These are phyloP conservation scores for Ogataea hybrid DNA, from an alignment of 1,139 yeast species.

Conservation along the genomic window DNA sequence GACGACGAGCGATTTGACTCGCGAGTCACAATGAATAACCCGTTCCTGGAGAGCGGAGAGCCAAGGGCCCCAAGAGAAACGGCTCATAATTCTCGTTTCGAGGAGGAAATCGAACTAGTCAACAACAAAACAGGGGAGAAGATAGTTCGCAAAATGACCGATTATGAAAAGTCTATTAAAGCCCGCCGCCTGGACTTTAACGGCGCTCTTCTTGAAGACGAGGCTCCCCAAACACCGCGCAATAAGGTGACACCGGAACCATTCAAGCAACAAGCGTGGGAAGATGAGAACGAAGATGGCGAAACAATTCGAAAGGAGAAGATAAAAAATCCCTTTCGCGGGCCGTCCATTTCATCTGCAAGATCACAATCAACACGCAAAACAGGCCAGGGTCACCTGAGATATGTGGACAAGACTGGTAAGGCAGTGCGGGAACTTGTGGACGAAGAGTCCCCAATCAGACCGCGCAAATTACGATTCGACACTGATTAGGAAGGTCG, in stretches of 20 bases:
- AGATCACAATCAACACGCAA: background rate
- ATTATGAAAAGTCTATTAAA: conserved; percentile 23
- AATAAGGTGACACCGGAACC: conserved; percentile 15
- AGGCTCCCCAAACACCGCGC: conserved; percentile 17
- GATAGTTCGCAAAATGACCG: conserved; percentile 20
- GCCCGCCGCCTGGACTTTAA: conserved; percentile 23
- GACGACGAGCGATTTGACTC: conserved; percentile 15
- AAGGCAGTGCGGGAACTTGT: conserved; percentile 18
- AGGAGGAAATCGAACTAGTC: conserved; percentile 28
- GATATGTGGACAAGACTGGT: conserved; percentile 27
- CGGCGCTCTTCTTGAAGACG: background rate
- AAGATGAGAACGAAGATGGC: conserved; percentile 10
- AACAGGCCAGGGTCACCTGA: conserved; percentile 14
- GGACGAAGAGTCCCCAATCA: conserved; percentile 23
- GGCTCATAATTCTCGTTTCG: conserved; percentile 20
- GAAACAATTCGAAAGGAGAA: conserved; percentile 24
- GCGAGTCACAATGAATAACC: conserved; percentile 18
- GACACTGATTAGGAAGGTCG: conserved; percentile 12
- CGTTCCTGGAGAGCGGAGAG: conserved; percentile 19
- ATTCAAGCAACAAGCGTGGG: conserved; percentile 4
- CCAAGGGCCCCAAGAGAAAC: background rate
- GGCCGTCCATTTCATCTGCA: conserved; percentile 3
- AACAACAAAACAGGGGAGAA: conserved; percentile 29
- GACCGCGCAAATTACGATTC: conserved; percentile 25
- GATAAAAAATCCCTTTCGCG: conserved; percentile 25